phyloP scores from a whole-genome alignment of 2,329 filamentous ascomycete genomes.

The Dothideomycetes sp. region DNA sequence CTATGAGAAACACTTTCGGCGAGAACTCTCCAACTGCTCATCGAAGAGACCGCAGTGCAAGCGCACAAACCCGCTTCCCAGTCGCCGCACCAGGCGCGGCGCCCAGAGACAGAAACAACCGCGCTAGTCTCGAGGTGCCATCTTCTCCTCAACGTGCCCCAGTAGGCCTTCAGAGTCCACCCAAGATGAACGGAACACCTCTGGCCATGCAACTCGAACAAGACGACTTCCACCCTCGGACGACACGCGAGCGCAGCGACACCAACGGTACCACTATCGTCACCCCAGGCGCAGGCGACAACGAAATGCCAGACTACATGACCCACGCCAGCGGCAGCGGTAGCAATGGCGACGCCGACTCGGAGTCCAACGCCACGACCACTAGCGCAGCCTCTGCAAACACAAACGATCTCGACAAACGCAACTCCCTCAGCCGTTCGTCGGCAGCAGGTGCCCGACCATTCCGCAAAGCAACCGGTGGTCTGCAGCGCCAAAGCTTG shows the following conservation, averaged over 20 bases:
- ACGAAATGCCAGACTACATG: conserved; percentile 13
- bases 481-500: conserved; percentile 23
- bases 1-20: conserved; percentile 8
- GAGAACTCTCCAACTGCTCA: conserved; percentile 31
- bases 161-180: conserved; percentile 3
- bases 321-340: conserved; percentile 10
- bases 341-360: conserved; percentile 3
- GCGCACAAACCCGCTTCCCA: conserved; percentile 63
- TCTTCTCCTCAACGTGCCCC: conserved; percentile 26
- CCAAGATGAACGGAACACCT: conserved; percentile 5
- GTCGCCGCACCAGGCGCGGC: conserved; percentile 50
- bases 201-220: conserved; percentile 6
- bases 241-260: conserved; percentile 12
- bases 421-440: conserved; percentile 51
- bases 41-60: conserved; percentile 68
- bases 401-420: conserved; percentile 49
- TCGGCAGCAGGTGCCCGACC: conserved; percentile 30
- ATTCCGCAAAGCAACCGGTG: conserved; percentile 33
- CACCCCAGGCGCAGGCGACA: conserved; percentile 9
- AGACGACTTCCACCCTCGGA: conserved; percentile 19
- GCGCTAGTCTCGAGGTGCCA: conserved; percentile 74
- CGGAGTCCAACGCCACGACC: conserved; percentile 6
- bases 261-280: conserved; percentile 8
- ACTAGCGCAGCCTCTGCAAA: conserved; percentile 13
- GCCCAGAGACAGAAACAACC: conserved; percentile 31